Evolutionary conservation across 2,329 filamentous ascomycete genomes (phyloP).

Genomic region (Venturiaceae sp.): DNA sequence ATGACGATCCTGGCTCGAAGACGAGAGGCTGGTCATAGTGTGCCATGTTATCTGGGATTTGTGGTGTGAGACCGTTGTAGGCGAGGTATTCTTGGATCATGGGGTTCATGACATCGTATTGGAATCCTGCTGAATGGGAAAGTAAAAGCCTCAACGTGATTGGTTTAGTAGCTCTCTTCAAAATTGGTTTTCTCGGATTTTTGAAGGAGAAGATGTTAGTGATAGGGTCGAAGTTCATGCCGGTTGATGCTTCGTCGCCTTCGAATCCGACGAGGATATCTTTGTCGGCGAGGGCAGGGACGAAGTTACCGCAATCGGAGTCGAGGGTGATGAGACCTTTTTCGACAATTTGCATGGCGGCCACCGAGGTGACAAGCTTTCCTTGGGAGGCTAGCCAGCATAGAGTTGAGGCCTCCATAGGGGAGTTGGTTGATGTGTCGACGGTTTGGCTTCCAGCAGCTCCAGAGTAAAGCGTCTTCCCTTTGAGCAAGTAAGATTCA

Average conservation of each 20-base stretch:
- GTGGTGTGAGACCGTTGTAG: background rate
- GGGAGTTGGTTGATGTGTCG: background rate
- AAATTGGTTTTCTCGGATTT: background rate
- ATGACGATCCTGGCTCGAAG: conserved; percentile 37
- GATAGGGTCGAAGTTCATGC: background rate
- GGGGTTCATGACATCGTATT: conserved; percentile 32
- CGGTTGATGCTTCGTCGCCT: background rate
- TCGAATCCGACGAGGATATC: background rate
- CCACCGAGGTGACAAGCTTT: conserved; percentile 6
- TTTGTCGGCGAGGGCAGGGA: conserved; percentile 5
- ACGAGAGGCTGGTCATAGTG: conserved; percentile 23
- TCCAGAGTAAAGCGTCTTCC: background rate
- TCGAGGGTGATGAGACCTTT: conserved; percentile 4
- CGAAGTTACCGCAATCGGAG: background rate
- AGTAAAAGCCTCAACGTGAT: conserved; percentile 28
- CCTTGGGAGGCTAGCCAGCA: background rate
- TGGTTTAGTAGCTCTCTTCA: background rate
- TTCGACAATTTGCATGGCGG: conserved; percentile 7
- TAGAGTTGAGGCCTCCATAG: conserved; percentile 9
- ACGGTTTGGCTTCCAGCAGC: background rate
- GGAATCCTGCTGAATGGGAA: conserved; percentile 39
- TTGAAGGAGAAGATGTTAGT: background rate
- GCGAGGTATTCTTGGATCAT: conserved; percentile 34
- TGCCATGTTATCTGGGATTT: conserved; percentile 13
- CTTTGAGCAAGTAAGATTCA: background rate